phyloP scores from a whole-genome alignment of 1,284 basidiomycete genomes.

The Mycosarcoma mackinlayi region DNA sequence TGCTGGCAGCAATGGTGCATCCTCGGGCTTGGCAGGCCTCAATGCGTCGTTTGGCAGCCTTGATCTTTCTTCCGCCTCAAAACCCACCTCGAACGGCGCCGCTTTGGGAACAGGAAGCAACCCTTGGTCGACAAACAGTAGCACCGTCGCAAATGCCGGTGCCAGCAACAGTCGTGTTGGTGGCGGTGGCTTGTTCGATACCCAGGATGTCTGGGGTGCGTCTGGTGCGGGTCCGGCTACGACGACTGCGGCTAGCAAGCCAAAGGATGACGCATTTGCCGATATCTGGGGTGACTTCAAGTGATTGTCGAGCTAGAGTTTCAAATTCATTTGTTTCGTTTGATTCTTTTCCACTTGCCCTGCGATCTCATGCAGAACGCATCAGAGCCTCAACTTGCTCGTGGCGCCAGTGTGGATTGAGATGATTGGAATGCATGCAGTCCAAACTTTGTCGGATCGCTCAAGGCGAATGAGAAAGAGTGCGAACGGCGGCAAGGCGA shows the following conservation, averaged over 20 bases:
- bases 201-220: conserved; percentile 59
- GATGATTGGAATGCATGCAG: too few relatives aligned
- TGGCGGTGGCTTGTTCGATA: conserved; percentile 47
- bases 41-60: conserved; percentile 26
- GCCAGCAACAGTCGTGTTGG: background rate
- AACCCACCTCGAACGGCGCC: background rate
- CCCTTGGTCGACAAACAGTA: conserved; percentile 14
- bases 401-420: too few relatives aligned
- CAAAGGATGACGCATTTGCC: conserved; percentile 64
- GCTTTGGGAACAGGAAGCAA: conserved; percentile 5
- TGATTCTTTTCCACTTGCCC: too few relatives aligned
- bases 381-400: too few relatives aligned
- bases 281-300: conserved; percentile 68
- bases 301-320: conserved; percentile 3
- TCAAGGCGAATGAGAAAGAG: too few relatives aligned
- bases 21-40: background rate
- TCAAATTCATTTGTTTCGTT: too few relatives aligned
- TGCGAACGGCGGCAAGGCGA: too few relatives aligned
- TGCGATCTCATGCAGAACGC: too few relatives aligned
- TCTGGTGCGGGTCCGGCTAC: background rate
- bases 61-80: conserved; percentile 17
- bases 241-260: conserved; percentile 1
- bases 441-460: too few relatives aligned
- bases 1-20: background rate
- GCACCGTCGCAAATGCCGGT: background rate